phyloP scores from a whole-genome alignment of 768 basidiomycete species.

The Piloderma croceum region DNA sequence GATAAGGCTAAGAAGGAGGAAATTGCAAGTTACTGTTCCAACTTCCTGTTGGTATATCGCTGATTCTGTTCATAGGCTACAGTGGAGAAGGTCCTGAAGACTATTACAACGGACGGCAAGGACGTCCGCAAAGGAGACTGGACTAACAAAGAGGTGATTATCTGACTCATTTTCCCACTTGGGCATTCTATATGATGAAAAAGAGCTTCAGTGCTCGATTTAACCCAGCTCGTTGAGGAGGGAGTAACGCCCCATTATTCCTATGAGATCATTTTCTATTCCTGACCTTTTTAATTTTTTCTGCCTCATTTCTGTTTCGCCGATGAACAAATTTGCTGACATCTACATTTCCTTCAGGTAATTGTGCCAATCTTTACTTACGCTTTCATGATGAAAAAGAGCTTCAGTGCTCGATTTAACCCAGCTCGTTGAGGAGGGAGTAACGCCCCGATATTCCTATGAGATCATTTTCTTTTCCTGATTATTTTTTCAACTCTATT shows the following conservation, averaged over 20 bases:
- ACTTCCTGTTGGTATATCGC: constrained; percentile 12
- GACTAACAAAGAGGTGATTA: constrained; percentile 79
- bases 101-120: constrained; percentile 72
- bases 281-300: constrained; percentile 26
- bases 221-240: constrained; percentile 88
- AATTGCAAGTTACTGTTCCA: constrained; percentile 50
- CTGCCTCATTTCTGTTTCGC: constrained; percentile 1
- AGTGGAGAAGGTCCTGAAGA: constrained; percentile 79
- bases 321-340: not conserved
- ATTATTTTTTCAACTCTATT: constrained; percentile 15
- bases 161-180: not conserved
- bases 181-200: constrained; percentile 45
- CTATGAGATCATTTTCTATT: constrained; percentile 49
- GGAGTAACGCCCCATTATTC: constrained; percentile 73
- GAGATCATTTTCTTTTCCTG: constrained; percentile 53
- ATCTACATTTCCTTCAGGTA: not conserved
- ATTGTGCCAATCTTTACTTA: not conserved
- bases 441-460: constrained; percentile 75
- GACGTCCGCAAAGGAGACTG: constrained; percentile 93
- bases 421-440: constrained; percentile 95
- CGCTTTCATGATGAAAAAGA: constrained; percentile 64
- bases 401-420: constrained; percentile 78
- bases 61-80: constrained; percentile 54
- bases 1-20: constrained; percentile 98
- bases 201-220: constrained; percentile 69